Percentiles rank a stretch among this genome's conserved stretches.
These are phyloP conservation scores for Mycena filopes DNA, from an alignment of 768 basidiomycete species.

Conservation along the genomic window DNA sequence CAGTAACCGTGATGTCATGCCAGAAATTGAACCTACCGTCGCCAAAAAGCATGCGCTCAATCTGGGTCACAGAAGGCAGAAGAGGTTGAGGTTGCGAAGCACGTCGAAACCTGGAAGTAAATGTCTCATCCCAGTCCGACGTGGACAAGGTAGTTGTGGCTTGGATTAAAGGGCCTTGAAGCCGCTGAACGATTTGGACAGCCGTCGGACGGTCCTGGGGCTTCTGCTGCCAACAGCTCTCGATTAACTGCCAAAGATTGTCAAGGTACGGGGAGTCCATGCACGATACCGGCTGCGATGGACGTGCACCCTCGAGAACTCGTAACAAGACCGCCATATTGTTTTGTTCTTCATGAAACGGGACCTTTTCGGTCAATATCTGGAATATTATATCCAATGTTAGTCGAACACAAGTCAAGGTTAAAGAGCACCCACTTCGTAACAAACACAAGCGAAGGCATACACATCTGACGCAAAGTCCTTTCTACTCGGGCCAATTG, in stretches of 20 bases:
- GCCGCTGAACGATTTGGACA: slow-evolving; percentile 1
- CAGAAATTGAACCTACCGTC: background rate
- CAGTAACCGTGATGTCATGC: background rate
- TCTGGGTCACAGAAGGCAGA: background rate
- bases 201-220: background rate
- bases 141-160: slow-evolving; percentile 13
- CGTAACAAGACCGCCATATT: background rate
- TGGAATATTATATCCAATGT: background rate
- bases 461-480: slow-evolving; percentile 48
- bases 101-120: slow-evolving; percentile 18
- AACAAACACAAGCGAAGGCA: slow-evolving; percentile 52
- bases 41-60: slow-evolving; percentile 5
- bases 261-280: background rate
- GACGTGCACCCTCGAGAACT: background rate
- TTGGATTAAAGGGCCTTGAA: background rate
- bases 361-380: slow-evolving; percentile 6
- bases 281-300: background rate
- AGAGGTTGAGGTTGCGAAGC: background rate
- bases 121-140: slow-evolving; percentile 13
- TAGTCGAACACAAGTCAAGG: background rate
- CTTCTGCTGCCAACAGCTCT: slow-evolving; percentile 8
- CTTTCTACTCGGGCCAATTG: slow-evolving; percentile 17
- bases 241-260: slow-evolving; percentile 10
- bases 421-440: slow-evolving; percentile 38
- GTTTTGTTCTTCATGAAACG: background rate